These are phyloP conservation scores for Spongispora temasekensis DNA, from an alignment of 1,284 basidiomycete genomes.

Conservation along the genomic window DNA sequence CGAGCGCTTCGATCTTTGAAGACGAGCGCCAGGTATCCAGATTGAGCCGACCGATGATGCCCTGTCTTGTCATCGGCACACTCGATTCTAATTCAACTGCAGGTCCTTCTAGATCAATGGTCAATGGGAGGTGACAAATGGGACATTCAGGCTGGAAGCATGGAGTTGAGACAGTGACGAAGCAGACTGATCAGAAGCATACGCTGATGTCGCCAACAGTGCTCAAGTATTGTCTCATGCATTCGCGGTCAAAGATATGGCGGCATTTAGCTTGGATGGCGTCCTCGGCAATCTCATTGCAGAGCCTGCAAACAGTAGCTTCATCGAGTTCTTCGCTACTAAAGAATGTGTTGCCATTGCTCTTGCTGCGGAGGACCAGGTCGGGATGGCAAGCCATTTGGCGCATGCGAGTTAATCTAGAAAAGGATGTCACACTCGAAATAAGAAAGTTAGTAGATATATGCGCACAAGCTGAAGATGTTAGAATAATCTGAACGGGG, in stretches of 20 bases:
- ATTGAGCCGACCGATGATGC: conserved; percentile 90
- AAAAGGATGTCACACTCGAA: background rate
- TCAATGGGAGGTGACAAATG: conserved; percentile 90
- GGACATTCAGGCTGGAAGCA: conserved; percentile 81
- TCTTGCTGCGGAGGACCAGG: conserved; percentile 89
- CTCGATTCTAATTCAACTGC: conserved; percentile 83
- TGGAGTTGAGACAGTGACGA: conserved; percentile 3
- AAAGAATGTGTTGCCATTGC: conserved; percentile 62
- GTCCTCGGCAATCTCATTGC: conserved; percentile 96
- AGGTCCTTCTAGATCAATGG: conserved; percentile 94
- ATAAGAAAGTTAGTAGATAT: background rate
- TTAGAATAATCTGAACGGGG: conserved; percentile 82
- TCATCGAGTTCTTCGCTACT: conserved; percentile 61
- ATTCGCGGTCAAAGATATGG: conserved; percentile 93
- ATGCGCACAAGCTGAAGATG: conserved; percentile 80
- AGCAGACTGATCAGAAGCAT: conserved; percentile 25
- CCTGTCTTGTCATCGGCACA: conserved; percentile 70
- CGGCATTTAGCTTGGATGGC: conserved; percentile 92
- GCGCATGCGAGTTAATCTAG: conserved; percentile 82
- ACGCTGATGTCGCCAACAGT: conserved; percentile 73
- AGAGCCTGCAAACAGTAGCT: conserved; percentile 88
- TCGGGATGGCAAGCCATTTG: conserved; percentile 98
- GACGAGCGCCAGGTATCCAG: conserved; percentile 92
- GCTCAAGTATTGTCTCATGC: conserved; percentile 92
- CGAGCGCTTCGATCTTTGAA: conserved; percentile 95